Percentiles rank a stretch among this genome's conserved stretches.
Evolutionary conservation across 176 grass and related monocot species (phyloP).

Genomic region (Oropetium thomaeum): DNA sequence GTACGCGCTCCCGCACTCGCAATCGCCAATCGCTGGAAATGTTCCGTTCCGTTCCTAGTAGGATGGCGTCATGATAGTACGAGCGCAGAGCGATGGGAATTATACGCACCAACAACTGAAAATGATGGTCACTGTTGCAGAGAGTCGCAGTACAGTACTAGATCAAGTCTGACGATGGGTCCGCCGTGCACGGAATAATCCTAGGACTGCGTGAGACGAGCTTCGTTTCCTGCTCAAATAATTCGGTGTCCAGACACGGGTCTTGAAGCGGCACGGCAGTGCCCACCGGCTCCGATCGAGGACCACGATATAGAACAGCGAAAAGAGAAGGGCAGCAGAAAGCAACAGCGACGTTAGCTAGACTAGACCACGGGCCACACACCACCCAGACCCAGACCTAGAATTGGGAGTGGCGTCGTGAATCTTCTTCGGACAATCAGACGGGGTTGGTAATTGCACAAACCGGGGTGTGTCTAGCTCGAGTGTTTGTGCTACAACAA

Average conservation of each 20-base stretch:
- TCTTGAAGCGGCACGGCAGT: neutral
- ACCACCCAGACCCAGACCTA: no score
- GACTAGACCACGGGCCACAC: slow-evolving; percentile 36
- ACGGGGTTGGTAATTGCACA: no score
- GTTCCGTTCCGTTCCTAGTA: no score
- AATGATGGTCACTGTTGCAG: neutral
- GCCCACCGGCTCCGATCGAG: neutral
- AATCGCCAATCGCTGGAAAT: no score
- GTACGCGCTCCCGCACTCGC: no score
- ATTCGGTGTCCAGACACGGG: neutral
- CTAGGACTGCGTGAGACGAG: neutral
- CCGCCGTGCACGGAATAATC: slow-evolving; percentile 3
- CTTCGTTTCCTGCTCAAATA: neutral
- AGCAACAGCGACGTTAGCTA: slow-evolving; percentile 36
- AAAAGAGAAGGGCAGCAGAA: slow-evolving; percentile 1
- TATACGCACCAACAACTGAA: no score
- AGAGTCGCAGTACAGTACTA: no score
- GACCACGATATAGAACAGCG: slow-evolving; percentile 4
- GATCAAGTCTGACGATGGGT: neutral
- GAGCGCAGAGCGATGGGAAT: no score
- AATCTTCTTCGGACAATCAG: neutral
- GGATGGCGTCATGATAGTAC: no score
- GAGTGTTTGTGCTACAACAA: neutral
- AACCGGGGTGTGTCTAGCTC: no score
- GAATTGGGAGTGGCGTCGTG: neutral